Conservation (phyloP, 768 basidiomycete genomes). For the Xanthoconium stramineum region DNA sequence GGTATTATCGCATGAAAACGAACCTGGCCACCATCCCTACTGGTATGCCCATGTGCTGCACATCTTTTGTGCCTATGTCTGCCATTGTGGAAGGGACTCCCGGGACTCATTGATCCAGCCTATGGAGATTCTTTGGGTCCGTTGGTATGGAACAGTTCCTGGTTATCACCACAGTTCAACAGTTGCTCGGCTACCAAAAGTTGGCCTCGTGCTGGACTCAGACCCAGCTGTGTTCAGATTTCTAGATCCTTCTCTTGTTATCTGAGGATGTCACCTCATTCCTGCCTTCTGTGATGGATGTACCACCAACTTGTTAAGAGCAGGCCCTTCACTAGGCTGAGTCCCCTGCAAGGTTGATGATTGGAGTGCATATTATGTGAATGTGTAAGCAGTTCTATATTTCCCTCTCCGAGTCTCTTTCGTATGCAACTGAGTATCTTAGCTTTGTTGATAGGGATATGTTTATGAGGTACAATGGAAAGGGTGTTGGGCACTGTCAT, state of each 20-base stretch:
- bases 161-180: neutral
- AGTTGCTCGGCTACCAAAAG: constrained; percentile 12
- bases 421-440: neutral
- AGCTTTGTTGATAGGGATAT: constrained; percentile 6
- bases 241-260: constrained; percentile 17
- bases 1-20: constrained; percentile 14
- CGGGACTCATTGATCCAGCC: neutral
- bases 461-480: constrained; percentile 18
- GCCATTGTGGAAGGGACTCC: constrained; percentile 1
- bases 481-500: constrained; percentile 28
- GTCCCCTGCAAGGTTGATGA: constrained; percentile 8
- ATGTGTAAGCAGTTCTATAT: constrained; percentile 16
- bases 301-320: neutral
- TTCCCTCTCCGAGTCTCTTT: neutral
- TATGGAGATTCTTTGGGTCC: constrained; percentile 35
- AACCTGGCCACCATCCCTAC: constrained; percentile 24
- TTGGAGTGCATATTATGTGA: constrained; percentile 24
- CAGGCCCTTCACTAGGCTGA: neutral
- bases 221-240: constrained; percentile 33
- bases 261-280: constrained; percentile 30
- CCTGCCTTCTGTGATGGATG: constrained; percentile 29
- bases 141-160: constrained; percentile 28
- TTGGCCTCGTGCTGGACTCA: constrained; percentile 22
- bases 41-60: constrained; percentile 32
- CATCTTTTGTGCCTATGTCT: constrained; percentile 28